These are phyloP conservation scores for Silene noctiflora DNA, from an alignment of 179 eudicot species.

Conservation along the genomic window DNA sequence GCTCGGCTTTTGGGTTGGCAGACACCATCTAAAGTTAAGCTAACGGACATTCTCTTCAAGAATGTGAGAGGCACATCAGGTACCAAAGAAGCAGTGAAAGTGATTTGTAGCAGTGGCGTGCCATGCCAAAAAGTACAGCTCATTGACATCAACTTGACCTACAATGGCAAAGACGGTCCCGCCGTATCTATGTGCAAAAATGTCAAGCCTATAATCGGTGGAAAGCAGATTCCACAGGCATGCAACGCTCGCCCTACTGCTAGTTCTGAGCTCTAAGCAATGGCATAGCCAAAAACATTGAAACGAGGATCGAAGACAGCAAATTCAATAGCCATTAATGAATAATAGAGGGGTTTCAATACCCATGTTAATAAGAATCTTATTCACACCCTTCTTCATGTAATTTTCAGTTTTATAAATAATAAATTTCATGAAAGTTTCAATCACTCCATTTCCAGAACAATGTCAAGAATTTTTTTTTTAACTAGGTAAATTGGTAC, in stretches of 20 bases:
- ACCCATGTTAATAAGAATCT: too few relatives aligned
- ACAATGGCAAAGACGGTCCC: conserved; percentile 27
- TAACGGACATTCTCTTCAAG: conserved; percentile 27
- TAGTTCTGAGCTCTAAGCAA: not conserved
- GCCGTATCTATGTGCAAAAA: conserved; percentile 31
- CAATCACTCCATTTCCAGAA: too few relatives aligned
- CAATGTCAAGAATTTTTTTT: too few relatives aligned
- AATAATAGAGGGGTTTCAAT: not conserved
- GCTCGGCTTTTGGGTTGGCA: not conserved
- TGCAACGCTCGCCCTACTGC: conserved; percentile 25
- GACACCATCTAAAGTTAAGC: conserved; percentile 38
- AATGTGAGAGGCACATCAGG: conserved; percentile 32
- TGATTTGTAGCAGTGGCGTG: conserved; percentile 29
- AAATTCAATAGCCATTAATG: not conserved
- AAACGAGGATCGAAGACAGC: not conserved
- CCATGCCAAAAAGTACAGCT: conserved; percentile 35
- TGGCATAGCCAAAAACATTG: not conserved
- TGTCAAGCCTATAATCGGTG: conserved; percentile 28
- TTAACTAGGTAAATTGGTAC: too few relatives aligned
- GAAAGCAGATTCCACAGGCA: conserved; percentile 32
- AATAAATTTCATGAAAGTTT: too few relatives aligned
- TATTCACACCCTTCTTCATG: not conserved
- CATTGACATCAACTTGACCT: conserved; percentile 30
- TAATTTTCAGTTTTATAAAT: not conserved
- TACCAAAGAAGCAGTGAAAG: conserved; percentile 27